Conservation (phyloP, 352 stramenopile genomes). For the Thalassiosira mediterranea region DNA sequence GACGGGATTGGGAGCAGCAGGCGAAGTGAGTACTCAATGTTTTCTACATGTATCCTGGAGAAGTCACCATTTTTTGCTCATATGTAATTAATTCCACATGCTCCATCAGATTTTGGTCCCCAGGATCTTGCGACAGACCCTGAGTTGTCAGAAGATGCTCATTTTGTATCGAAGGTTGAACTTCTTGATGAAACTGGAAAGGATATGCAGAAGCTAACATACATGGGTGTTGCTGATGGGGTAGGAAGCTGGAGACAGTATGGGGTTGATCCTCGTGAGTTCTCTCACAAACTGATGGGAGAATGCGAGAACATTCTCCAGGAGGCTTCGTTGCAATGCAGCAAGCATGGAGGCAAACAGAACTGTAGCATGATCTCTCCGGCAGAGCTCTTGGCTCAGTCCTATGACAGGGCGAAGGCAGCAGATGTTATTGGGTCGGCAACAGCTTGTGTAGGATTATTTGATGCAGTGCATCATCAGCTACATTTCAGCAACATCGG, state of each 20-base stretch:
- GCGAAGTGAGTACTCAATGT: too few relatives aligned
- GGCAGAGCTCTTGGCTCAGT: constrained; percentile 81
- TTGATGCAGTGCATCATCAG: constrained; percentile 91
- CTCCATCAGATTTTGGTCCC: constrained; percentile 66
- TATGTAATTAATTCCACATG: too few relatives aligned
- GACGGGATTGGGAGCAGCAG: constrained; percentile 57
- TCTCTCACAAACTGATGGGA: constrained; percentile 77
- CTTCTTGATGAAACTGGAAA: constrained; percentile 76
- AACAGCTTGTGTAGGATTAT: constrained; percentile 91
- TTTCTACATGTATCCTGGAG: too few relatives aligned
- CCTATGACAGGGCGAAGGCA: constrained; percentile 86
- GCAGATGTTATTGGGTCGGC: constrained; percentile 92
- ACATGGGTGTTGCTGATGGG: constrained; percentile 93
- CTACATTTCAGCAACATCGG: constrained; percentile 94
- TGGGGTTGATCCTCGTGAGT: constrained; percentile 87
- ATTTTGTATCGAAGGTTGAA: constrained; percentile 89
- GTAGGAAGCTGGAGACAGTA: constrained; percentile 95
- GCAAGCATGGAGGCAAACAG: constrained; percentile 27
- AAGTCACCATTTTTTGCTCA: too few relatives aligned
- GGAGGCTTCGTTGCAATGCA: constrained; percentile 55
- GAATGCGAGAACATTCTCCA: constrained; percentile 76
- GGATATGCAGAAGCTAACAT: constrained; percentile 83
- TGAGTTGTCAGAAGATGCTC: constrained; percentile 90
- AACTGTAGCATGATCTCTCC: constrained; percentile 71
- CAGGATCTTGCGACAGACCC: constrained; percentile 55